A percentile compares a stretch with the other conserved stretches of the same genome.
These are phyloP conservation scores for Vitis amurensis DNA, from an alignment of 164 flowering plant species.

Conservation along the genomic window DNA sequence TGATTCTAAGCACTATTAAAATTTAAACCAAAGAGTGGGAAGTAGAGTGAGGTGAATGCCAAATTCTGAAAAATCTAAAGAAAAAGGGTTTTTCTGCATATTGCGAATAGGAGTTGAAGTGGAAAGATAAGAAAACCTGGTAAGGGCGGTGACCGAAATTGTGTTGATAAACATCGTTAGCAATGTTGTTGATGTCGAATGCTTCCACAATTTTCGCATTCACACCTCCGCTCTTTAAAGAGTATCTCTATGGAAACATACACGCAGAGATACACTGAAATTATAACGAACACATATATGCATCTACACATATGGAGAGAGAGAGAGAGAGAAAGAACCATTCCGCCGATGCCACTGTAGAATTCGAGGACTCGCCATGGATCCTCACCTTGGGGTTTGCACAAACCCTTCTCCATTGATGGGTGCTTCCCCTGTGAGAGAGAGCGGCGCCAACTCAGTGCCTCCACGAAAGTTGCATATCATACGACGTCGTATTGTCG, in stretches of 20 bases:
- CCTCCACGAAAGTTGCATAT: no score
- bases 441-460: no score
- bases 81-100: background rate
- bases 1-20: no score
- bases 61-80: no score
- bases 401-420: constrained; percentile 18
- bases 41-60: no score
- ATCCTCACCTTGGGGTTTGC: constrained; percentile 21
- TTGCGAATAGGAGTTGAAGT: background rate
- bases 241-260: constrained; percentile 55
- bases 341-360: constrained; percentile 97
- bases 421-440: background rate
- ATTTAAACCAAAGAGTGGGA: no score
- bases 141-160: constrained; percentile 85
- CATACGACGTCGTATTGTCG: no score
- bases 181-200: constrained; percentile 80
- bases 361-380: constrained; percentile 76
- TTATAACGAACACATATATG: background rate
- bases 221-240: constrained; percentile 58
- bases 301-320: background rate
- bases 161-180: constrained; percentile 81
- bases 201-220: constrained; percentile 76
- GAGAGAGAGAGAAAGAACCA: constrained; percentile 42
- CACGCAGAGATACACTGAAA: no score
- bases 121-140: constrained; percentile 43